Evolutionary conservation across 768 basidiomycete species (phyloP), one percentile per base, ranked within the genome.

Genomic region (Tulasnella sp.): DNA sequence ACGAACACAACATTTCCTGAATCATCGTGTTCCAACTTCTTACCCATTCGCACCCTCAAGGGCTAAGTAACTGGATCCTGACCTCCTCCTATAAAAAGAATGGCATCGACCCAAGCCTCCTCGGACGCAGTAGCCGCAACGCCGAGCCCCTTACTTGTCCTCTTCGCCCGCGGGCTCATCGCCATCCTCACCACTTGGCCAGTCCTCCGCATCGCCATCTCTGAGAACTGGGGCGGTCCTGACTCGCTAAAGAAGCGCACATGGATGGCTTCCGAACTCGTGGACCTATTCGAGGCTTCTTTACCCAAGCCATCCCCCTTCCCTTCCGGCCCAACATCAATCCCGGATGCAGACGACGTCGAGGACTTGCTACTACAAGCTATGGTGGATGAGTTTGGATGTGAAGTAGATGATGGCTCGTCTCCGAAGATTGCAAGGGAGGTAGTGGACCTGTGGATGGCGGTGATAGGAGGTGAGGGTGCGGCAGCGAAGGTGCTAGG

Each of bases 371-470:
- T 98, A 13, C 75, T 87, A 11, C 90, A 95, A 67, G 80, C 88
- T 49, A 83, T 96, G 78, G 75, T 76, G 7, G 90, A 96, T 65
- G 94, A 96, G 68, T 97, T 90, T 66, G 90, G 92, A 21, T 79
- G 82, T 13, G 73, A 77, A 10, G 73, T 97, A 23, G 92, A 96
- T 64, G 95, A 98, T 66, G 88, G 80, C 19, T 92, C 88, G 56
- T 83, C 84, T 1, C 82, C 83, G 60, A 73, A 69, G 2, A 83
- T 97, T 44, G 85, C 90, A 10, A 72, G 68, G 64, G 89, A 93
- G 66, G 74, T 93, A 30, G 77, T 89, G 29, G 70, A 67, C 41
- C 71, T 92, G 26, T 93, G 88, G 83, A 60, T 63, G 27, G 62
- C 52, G 3, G 48, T 75, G 15, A 66, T 70, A 4, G 63, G 63